phyloP scores from a whole-genome alignment of 805 yeast genomes.

The Pichia rugopelliculosa region DNA sequence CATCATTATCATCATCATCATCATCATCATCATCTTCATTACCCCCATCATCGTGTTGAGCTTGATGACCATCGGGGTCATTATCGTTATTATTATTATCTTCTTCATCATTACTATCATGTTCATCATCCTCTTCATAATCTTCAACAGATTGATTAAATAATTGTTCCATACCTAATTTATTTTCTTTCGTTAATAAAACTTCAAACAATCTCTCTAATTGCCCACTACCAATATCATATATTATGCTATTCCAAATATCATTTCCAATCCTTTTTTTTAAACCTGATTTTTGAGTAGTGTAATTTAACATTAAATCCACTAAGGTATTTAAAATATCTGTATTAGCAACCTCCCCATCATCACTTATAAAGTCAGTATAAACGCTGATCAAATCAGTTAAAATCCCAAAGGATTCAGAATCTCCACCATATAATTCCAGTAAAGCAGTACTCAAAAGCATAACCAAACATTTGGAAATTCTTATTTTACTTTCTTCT shows the following conservation, averaged over 20 bases:
- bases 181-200: conserved; percentile 62
- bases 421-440: conserved; percentile 69
- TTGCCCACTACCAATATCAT: conserved; percentile 36
- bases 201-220: conserved; percentile 47
- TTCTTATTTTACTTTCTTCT: conserved; percentile 7
- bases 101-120: conserved; percentile 27
- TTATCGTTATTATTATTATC: conserved; percentile 33
- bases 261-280: conserved; percentile 50
- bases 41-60: conserved; percentile 44
- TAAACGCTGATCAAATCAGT: conserved; percentile 65
- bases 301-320: conserved; percentile 50
- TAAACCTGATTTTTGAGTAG: conserved; percentile 50
- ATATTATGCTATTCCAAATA: conserved; percentile 42
- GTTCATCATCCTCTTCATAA: conserved; percentile 40
- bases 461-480: conserved; percentile 53
- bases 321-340: conserved; percentile 20
- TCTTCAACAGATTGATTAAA: conserved; percentile 58
- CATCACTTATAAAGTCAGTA: conserved; percentile 27
- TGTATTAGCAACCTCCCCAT: not conserved
- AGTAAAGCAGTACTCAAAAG: conserved; percentile 69
- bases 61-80: conserved; percentile 33
- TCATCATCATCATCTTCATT: conserved; percentile 23
- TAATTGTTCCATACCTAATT: conserved; percentile 68
- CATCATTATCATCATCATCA: conserved; percentile 18
- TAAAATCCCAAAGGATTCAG: conserved; percentile 68